Conservation (phyloP, 1,284 basidiomycete species). For the Puccinia sorghi region DNA sequence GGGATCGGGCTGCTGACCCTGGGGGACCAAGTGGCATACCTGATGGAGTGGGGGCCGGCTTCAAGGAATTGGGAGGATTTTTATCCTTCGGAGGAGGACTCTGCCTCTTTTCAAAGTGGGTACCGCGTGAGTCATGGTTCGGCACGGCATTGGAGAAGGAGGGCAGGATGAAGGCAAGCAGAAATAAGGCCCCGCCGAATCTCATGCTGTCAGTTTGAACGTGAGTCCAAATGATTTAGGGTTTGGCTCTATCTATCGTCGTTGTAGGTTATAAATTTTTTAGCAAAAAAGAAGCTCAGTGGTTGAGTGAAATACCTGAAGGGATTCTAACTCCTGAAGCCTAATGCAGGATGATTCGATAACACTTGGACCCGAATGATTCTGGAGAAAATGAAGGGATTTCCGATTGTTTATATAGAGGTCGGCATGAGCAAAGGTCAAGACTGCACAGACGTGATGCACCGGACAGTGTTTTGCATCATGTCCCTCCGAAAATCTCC, state of each 20-base stretch:
- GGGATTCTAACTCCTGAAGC: neutral
- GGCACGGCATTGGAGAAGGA: constrained; percentile 9
- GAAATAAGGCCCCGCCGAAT: neutral
- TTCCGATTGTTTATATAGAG: neutral
- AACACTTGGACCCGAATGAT: neutral
- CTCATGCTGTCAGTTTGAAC: neutral
- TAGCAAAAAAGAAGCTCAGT: neutral
- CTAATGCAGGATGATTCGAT: constrained; percentile 2
- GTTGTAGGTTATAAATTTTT: too few species aligned
- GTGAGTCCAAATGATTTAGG: neutral
- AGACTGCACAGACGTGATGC: neutral
- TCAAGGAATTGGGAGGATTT: neutral
- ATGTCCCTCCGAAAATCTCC: neutral
- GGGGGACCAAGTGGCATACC: too few species aligned
- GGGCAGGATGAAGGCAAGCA: constrained; percentile 3
- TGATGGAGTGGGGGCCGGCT: neutral
- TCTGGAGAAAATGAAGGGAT: neutral
- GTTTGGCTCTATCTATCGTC: too few species aligned
- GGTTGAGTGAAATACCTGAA: neutral
- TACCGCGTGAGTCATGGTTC: neutral
- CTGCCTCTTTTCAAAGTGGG: neutral
- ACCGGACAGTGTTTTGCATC: neutral
- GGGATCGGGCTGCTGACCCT: neutral
- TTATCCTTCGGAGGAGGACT: neutral
- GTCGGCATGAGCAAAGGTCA: neutral